Conservation (phyloP, 257 asterid genomes). For the Petrea volubilis region DNA sequence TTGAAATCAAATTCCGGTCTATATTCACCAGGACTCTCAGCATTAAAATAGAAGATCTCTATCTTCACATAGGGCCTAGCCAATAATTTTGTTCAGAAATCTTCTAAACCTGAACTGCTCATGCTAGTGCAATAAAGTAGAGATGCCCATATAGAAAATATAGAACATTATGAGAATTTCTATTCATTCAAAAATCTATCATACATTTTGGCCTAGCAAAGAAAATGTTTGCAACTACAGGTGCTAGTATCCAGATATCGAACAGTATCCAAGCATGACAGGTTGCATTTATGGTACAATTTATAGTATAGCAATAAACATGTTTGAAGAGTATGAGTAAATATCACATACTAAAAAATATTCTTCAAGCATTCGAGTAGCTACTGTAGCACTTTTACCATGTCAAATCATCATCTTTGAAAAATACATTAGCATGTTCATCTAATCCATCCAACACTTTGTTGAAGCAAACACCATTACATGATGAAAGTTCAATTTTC, state of each 20-base stretch:
- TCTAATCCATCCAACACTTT: conserved; percentile 1
- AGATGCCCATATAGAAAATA: not conserved
- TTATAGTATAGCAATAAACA: not conserved
- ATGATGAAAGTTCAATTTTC: not conserved
- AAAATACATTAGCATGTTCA: not conserved
- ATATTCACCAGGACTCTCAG: not conserved
- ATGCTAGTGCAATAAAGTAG: not conserved
- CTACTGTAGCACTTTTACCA: not conserved
- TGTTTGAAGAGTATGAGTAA: not conserved
- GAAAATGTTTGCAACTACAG: not conserved
- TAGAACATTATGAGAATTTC: not conserved
- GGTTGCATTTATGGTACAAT: not conserved
- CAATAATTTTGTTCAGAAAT: not conserved
- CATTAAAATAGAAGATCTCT: not conserved
- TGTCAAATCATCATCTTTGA: conserved; percentile 15
- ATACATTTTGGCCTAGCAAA: not conserved
- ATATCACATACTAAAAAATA: too few relatives aligned
- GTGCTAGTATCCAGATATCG: not conserved
- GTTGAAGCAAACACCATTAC: not conserved
- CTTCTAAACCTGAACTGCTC: not conserved
- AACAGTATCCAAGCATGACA: not conserved
- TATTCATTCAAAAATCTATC: not conserved
- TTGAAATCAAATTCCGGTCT: not conserved
- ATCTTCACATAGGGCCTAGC: not conserved
- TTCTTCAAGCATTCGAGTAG: too few relatives aligned